Base-by-base conservation (phyloP, 305 asterid genomes). In the Solanum hybrid region DNA sequence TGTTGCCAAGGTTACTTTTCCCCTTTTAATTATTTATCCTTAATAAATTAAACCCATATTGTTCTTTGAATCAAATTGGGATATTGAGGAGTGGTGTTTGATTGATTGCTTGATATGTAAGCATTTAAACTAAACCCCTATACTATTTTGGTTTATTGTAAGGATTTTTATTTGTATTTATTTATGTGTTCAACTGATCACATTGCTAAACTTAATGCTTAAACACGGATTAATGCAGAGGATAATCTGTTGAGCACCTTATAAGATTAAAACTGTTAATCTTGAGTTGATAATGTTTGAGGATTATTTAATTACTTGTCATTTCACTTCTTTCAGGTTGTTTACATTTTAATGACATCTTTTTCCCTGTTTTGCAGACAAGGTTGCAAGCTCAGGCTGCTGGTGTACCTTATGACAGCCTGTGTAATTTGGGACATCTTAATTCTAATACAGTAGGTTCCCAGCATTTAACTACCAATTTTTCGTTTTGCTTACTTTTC, bases 331-430 rank as follows among this genome's bases (percentile, higher is more conserved):
- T 40, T 13, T 72, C 71, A 69, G 66, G 66, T 10, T 64, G n/a
- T 84, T 17, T 37, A 77, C 71, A 31, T 51, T 84, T 19, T 29
- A 8, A 27, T n/a, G 45, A 12, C 15, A 56, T 85, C 13, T 31
- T 75, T 88, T 89, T 88, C 84, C 88, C 69, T 81, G 91, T 82
- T 91, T 87, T 89, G 17, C 95, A 96, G 99, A 96, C 97, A 45
- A 95, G 99, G 95, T 92, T 97, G 93, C 99, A 97, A 93, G 98
- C 99, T 82, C 99, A 97, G 93, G 98, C 99, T 79, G 98, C 98
- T 86, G 95, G 98, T 60, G 95, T 93, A 34, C 94, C 97, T 80
- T 92, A 93, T 87, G 89, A 91, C 88, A 91, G 90, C 84, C 88
- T 94, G 4, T 90, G 93, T 86, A 90, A 80, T 85, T 32, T 91